Conservation (phyloP, 257 asterid species). For the Fraxinus anomala region DNA sequence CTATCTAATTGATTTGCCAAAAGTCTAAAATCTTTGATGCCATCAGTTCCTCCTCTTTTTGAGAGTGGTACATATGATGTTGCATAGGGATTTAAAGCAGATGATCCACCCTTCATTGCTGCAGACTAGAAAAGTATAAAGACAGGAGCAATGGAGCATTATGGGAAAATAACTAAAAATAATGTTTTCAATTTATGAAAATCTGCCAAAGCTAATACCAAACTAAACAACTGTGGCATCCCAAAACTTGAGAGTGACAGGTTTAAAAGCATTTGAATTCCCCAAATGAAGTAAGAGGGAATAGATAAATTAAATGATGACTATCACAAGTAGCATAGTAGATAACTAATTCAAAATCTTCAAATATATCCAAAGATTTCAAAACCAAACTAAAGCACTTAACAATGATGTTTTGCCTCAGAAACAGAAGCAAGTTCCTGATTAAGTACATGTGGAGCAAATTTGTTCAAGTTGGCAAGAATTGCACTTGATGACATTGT, state of each 20-base stretch:
- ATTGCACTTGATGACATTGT: background rate
- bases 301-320: background rate
- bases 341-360: background rate
- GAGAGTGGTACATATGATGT: conserved; percentile 74
- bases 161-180: background rate
- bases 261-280: background rate
- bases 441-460: background rate
- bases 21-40: conserved; percentile 32
- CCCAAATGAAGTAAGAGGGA: background rate
- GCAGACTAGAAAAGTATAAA: conserved; percentile 25
- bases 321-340: no score
- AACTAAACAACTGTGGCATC: background rate
- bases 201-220: background rate
- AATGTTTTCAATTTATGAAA: background rate
- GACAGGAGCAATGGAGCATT: background rate
- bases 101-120: conserved; percentile 67
- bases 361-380: background rate
- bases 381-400: background rate
- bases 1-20: conserved; percentile 30
- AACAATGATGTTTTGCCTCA: background rate
- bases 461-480: background rate
- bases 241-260: background rate
- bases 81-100: conserved; percentile 80
- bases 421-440: background rate
- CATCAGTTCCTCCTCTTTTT: conserved; percentile 50